Conservation (phyloP, 1,284 basidiomycete species). For the Grifola frondosa region DNA sequence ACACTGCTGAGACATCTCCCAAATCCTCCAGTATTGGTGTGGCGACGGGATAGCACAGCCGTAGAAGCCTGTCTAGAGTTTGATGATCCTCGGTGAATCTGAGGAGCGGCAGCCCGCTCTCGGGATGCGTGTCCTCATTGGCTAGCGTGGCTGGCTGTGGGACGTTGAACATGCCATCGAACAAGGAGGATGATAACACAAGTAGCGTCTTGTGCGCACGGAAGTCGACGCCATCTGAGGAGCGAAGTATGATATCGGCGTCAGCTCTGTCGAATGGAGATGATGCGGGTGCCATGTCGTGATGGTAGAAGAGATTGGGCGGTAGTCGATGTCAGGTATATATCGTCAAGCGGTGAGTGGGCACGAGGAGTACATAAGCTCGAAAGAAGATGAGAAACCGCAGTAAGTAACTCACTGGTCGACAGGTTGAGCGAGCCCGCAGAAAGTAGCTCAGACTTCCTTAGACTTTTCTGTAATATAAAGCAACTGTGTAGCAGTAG, state of each 20-base stretch:
- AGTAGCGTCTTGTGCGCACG: conserved; percentile 17
- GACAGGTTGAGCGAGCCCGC: too few species aligned
- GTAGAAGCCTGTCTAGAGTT: conserved; percentile 2
- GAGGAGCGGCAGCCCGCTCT: neutral
- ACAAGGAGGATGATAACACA: conserved; percentile 13
- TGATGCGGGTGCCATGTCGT: neutral
- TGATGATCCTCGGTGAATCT: neutral
- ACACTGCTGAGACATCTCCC: neutral
- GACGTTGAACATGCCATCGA: conserved; percentile 17
- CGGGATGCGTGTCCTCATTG: neutral
- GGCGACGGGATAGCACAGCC: conserved; percentile 3
- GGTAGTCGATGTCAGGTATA: too few species aligned
- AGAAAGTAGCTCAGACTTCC: too few species aligned
- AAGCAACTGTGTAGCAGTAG: too few species aligned
- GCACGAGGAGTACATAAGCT: too few species aligned
- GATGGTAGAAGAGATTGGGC: too few species aligned
- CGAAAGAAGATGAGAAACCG: neutral
- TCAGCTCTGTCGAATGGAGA: conserved; percentile 16
- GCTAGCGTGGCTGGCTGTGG: conserved; percentile 16
- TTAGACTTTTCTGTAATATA: too few species aligned
- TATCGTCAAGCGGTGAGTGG: too few species aligned
- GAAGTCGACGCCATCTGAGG: conserved; percentile 16
- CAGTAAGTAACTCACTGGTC: too few species aligned
- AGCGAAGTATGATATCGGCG: conserved; percentile 19
- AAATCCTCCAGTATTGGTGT: neutral